phyloP scores from a whole-genome alignment of 2,329 filamentous ascomycete species.

The Cucurbitaria berberidis region DNA sequence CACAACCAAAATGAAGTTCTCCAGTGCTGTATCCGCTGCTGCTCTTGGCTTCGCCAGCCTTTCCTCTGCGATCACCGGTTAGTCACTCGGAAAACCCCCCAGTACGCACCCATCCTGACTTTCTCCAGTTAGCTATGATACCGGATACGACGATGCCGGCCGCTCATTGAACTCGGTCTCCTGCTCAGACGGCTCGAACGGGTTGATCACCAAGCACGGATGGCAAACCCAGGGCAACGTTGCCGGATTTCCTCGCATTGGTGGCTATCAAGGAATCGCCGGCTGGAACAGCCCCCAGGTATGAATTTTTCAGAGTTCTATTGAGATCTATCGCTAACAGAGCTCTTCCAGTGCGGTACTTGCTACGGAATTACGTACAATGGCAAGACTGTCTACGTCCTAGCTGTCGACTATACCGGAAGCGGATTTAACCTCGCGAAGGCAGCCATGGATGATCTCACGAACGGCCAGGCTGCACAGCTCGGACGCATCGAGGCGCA shows the following conservation, averaged over 20 bases:
- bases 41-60: conserved; percentile 38
- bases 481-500: conserved; percentile 54
- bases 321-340: conserved; percentile 10
- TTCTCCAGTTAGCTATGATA: conserved; percentile 70
- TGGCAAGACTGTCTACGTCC: conserved; percentile 55
- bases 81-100: background rate
- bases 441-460: conserved; percentile 58
- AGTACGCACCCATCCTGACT: conserved; percentile 5
- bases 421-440: conserved; percentile 59
- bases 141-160: conserved; percentile 67
- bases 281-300: conserved; percentile 53
- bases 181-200: conserved; percentile 73
- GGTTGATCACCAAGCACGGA: conserved; percentile 67
- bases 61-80: conserved; percentile 43
- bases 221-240: conserved; percentile 59
- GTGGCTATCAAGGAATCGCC: conserved; percentile 55
- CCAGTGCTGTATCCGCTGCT: conserved; percentile 27
- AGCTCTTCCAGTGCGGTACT: conserved; percentile 53
- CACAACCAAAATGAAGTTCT: conserved; percentile 41
- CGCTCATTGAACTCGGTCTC: conserved; percentile 64
- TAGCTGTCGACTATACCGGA: conserved; percentile 56
- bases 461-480: conserved; percentile 52
- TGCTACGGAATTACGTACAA: conserved; percentile 60
- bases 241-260: conserved; percentile 57
- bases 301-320: conserved; percentile 5